Evolutionary conservation across 805 yeast species (phyloP), one percentile per base, ranked within the genome.

Genomic region (Pichia insulana): DNA sequence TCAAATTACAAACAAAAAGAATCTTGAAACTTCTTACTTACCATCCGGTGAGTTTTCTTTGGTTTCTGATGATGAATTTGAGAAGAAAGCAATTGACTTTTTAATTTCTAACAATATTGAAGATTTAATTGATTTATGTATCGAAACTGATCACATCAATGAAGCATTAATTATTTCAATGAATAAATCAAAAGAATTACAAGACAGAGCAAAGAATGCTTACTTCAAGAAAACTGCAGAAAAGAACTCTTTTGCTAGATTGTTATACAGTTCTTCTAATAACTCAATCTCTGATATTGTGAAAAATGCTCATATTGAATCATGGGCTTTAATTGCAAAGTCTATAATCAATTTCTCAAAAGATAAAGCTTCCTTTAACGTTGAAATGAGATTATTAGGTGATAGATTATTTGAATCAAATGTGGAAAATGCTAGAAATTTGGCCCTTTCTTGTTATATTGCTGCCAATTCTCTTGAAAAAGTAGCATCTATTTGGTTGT

Each of bases 141-240:
- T 92, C 46, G 69, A 76, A 36, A 72, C 75, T 30, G 82, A 74
- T 39, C 72, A 74, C 45, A 62, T 87, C 18, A 61, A 74, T 18
- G 97, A 92, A 58, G 96, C 97, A 3, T 71, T 89, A 51, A 67
- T 89, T 22, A 70, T 92, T 46, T 85, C 97, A 0, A 63, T 83
- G 54, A 77, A 78, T 53, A 85, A 81, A 3, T 61, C 78, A 15
- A 78, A 74, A 16, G 70, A 69, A 4, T 67, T 80, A 57, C 83
- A 83, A 51, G 70, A 74, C 41, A 76, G 77, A 51, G 96, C 82
- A 3, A 78, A 74, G 54, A 71, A 75, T 54, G 80, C 82, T 15
- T 92, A 81, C 59, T 83, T 88, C 63, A 55, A 70, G 30, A 74
- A 77, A 51, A 67, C 73, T 48, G 77, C 76, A 17, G 52, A 62